A percentile compares a stretch with the other conserved stretches of the same genome.
Conservation (phyloP, 345 rosid genomes). For the Fremontodendron californicum region DNA sequence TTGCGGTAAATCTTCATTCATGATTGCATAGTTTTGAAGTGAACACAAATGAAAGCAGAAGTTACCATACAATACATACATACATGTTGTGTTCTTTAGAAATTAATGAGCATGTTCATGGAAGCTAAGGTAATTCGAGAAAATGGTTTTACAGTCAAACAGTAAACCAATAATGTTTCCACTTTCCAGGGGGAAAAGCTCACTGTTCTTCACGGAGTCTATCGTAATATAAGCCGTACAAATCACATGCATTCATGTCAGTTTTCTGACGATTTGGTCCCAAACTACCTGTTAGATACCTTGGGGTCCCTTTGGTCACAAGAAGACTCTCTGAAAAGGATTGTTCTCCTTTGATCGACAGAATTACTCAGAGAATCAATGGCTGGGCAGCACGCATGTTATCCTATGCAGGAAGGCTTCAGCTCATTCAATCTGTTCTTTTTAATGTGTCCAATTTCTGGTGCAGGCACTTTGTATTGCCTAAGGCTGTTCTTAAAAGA, state of each 20-base stretch:
- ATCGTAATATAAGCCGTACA: neutral
- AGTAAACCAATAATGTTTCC: neutral
- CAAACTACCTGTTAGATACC: no score
- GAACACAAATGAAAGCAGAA: neutral
- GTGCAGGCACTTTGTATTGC: no score
- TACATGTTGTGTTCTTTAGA: neutral
- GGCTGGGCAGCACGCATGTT: no score
- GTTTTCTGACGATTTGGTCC: conserved; percentile 1
- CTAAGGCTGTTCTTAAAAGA: no score
- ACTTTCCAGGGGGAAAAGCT: neutral
- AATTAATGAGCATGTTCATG: neutral
- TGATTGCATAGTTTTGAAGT: neutral
- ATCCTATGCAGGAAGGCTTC: no score
- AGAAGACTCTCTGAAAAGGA: no score
- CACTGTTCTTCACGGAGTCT: neutral
- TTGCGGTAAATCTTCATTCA: neutral
- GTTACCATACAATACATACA: no score
- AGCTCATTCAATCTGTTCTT: no score
- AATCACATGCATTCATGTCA: conserved; percentile 5
- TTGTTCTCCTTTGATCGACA: no score
- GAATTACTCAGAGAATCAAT: no score
- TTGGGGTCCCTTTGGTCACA: no score
- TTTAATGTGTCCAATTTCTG: no score
- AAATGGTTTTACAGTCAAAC: neutral
- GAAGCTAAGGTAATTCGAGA: neutral